Evolutionary conservation across 768 basidiomycete genomes (phyloP).

Genomic region (Tulasnella sp.): DNA sequence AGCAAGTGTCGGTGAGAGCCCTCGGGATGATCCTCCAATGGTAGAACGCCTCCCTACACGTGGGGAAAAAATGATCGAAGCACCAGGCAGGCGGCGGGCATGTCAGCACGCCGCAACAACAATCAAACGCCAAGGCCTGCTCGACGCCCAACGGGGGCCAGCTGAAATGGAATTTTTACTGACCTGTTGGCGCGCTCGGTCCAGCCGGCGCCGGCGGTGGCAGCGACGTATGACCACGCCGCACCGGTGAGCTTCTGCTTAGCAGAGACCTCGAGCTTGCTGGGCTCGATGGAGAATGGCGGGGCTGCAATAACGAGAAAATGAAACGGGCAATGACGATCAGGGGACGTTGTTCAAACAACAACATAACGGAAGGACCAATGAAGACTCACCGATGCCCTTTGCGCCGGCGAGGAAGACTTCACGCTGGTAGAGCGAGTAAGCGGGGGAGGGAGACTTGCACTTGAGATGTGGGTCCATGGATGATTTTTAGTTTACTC

Average conservation of each 20-base stretch:
- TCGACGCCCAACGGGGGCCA: background rate
- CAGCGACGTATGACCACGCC: slow-evolving; percentile 70
- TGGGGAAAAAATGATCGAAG: slow-evolving; percentile 1
- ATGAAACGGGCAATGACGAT: background rate
- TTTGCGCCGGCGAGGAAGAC: slow-evolving; percentile 29
- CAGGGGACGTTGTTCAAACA: background rate
- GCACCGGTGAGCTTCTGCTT: slow-evolving; percentile 15
- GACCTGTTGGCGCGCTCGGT: slow-evolving; percentile 61
- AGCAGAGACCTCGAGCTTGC: slow-evolving; percentile 27
- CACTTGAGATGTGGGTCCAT: slow-evolving; percentile 31
- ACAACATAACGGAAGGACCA: background rate
- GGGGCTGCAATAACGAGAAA: background rate
- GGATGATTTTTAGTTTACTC: background rate
- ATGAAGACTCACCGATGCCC: slow-evolving; percentile 10
- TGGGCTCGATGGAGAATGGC: slow-evolving; percentile 8
- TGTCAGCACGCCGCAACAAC: slow-evolving; percentile 7
- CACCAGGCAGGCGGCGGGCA: slow-evolving; percentile 2
- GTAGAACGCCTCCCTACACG: slow-evolving; percentile 47
- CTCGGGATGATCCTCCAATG: slow-evolving; percentile 74
- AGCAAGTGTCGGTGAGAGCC: slow-evolving; percentile 62
- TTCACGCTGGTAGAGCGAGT: slow-evolving; percentile 33
- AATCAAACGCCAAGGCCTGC: background rate
- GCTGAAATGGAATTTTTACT: background rate
- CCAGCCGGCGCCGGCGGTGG: slow-evolving; percentile 65
- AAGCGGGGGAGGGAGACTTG: slow-evolving; percentile 30